These are phyloP conservation scores for Sporothrix luriei DNA, from an alignment of 2,329 filamentous ascomycete species.

Conservation along the genomic window DNA sequence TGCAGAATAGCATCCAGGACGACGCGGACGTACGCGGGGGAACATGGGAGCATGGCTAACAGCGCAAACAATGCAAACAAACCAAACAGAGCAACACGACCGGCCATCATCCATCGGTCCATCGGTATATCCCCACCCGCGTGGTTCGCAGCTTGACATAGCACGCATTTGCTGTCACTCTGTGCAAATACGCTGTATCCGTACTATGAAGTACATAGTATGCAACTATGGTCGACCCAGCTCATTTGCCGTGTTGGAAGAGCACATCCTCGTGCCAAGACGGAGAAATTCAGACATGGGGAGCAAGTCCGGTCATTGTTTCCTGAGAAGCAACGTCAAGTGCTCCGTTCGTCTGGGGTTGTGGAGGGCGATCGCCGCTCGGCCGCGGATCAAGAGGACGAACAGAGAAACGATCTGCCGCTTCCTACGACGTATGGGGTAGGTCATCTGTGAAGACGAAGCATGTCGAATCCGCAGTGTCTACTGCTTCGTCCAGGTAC, in stretches of 20 bases:
- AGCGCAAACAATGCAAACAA: background rate
- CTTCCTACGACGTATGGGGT: background rate
- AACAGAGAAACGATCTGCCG: slow-evolving; percentile 3
- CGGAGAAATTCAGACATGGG: background rate
- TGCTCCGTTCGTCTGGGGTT: background rate
- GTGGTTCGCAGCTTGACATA: background rate
- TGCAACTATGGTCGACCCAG: too few relatives aligned
- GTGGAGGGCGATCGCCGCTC: background rate
- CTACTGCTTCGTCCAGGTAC: background rate
- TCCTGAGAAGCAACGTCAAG: background rate
- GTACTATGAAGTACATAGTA: too few relatives aligned
- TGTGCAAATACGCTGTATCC: too few relatives aligned
- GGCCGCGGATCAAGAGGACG: background rate
- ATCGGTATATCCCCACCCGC: slow-evolving; percentile 9
- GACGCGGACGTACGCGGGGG: background rate
- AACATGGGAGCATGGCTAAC: background rate
- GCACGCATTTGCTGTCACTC: too few relatives aligned
- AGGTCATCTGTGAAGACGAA: background rate
- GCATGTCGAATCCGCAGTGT: background rate
- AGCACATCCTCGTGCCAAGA: background rate
- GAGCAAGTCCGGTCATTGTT: background rate
- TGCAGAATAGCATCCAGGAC: background rate
- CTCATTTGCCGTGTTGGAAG: background rate
- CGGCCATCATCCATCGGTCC: slow-evolving; percentile 19
- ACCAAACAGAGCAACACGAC: too few relatives aligned